A percentile compares a stretch with the other conserved stretches of the same genome.
Evolutionary conservation across 2,329 filamentous ascomycete genomes (phyloP).

Genomic region (Mycosphaerella sp.): DNA sequence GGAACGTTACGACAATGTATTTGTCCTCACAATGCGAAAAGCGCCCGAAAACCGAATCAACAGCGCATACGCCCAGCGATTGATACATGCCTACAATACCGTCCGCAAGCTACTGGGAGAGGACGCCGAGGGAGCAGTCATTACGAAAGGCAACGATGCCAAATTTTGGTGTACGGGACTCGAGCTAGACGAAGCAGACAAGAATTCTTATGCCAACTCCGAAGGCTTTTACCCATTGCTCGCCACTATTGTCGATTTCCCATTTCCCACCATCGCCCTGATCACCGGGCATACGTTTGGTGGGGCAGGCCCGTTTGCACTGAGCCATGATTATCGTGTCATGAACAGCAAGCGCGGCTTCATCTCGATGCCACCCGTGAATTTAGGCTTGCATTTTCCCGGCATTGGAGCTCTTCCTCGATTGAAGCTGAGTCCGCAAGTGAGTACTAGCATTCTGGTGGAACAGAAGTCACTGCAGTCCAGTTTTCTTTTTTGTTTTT

Average conservation of each 20-base stretch:
- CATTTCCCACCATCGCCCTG: conserved; percentile 42
- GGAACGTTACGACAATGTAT: conserved; percentile 42
- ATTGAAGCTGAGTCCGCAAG: conserved; percentile 45
- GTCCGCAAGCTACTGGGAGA: conserved; percentile 45
- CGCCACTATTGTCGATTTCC: conserved; percentile 34
- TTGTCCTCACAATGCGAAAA: conserved; percentile 50
- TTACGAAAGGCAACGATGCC: conserved; percentile 47
- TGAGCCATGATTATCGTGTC: conserved; percentile 45
- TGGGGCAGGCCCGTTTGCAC: conserved; percentile 43
- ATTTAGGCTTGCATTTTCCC: conserved; percentile 51
- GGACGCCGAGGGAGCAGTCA: conserved; percentile 47
- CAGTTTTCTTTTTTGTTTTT: neutral
- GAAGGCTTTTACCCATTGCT: conserved; percentile 35
- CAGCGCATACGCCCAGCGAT: conserved; percentile 46
- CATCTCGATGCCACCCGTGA: conserved; percentile 48
- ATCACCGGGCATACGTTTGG: conserved; percentile 47
- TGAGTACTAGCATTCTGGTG: neutral
- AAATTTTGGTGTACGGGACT: conserved; percentile 47
- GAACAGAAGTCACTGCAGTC: neutral
- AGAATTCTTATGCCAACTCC: conserved; percentile 32
- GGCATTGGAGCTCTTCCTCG: conserved; percentile 49
- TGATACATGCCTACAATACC: conserved; percentile 46
- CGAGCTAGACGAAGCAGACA: conserved; percentile 33
- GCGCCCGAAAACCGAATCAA: conserved; percentile 50
- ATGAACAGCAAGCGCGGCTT: conserved; percentile 45